Evolutionary conservation across 192 early-diverging fungal genomes (phyloP), one percentile per base, ranked within the genome.

Genomic region (Lobosporangium transversale): DNA sequence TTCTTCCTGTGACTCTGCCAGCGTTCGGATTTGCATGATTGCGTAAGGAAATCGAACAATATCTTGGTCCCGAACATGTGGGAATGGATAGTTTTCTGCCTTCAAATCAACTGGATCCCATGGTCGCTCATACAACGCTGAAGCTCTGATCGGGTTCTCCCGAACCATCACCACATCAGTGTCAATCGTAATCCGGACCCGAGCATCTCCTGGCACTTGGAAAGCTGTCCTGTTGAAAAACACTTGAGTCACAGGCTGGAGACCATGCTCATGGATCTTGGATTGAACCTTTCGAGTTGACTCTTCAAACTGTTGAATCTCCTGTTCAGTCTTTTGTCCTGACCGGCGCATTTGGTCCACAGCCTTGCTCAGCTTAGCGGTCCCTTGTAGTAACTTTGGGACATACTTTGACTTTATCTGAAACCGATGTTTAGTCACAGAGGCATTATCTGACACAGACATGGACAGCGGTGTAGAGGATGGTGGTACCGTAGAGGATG

Each of bases 91-190:
- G 10, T 76, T 37, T 29, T 76, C 73, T 1, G 73, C 59, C 43
- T 79, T 58, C 55, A 93, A 88, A 62, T 98, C 94, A 35, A 40
- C 48, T 1, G 73, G 73, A 2, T 48, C 14, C 73, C 73, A 76
- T 18, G 53, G 64, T 1, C 73, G 40, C 32, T 66, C 53, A 31
- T 52, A 65, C 11, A 65, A 20, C 17, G 51, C 62, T 2, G 56
- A 45, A 0, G 31, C 7, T 5, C 20, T 47, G 26, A 63, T 32
- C 15, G 42, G 10, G 18, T 57, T 59, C 33, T 85, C 84, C 1
- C 76, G 74, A 27, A 85, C 71, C 69, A 85, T 82, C 12, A 78
- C 80, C 51, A 85, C 63, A 60, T 85, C 80, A 2, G 66, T 68
- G 43, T 85, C 84, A 8, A 85, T 57, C 40, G 75, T 81, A 27